Base-by-base conservation (phyloP, 2,329 filamentous ascomycete genomes). In the Aspergillus intermedius region DNA sequence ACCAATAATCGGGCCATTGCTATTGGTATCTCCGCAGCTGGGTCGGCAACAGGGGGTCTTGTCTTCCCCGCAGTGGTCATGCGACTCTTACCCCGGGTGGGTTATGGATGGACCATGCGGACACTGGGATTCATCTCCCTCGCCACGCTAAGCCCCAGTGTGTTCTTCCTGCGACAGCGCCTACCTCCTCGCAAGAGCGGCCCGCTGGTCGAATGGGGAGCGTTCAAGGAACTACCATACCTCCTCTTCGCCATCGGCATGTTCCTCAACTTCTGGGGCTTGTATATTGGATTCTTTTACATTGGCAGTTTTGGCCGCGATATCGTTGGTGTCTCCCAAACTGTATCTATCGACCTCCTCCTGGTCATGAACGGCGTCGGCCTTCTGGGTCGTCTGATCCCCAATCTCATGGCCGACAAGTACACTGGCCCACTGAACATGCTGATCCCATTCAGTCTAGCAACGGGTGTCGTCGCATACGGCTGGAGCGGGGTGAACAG, bases 311-410 rank as follows among this genome's bases (percentile, higher is more conserved):
- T 72, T 55, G 66, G 62, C 40, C 66, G 64, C 28, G 56, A 66
- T 21, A 55, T 69, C 41, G 64, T 76, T 37, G 67, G 68, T 2
- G 59, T 75, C 2, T 64, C 68, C 0, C 67, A 74, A 46, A 59
- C 65, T 1, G 67, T 69, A 45, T 74, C 81, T 4, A 75, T 86
- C 44, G 77, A 83, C 57, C 63, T 87, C 6, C 69, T 88, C 10
- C 72, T 87, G 22, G 70, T 87, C 3, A 71, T 86, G 59, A 88
- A 87, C 64, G 82, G 78, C 17, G 72, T 82, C 9, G 81, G 83
- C 1, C 49, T 80, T 12, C 49, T 79, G 2, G 81, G 82, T 8
- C 78, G 84, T 0, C 50, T 85, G 9, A 54, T 81, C 0, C 82
- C 82, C 0, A 81, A 77, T 60, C 70, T 75, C 53, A 54, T 83